Evolutionary conservation across 176 grass and related monocot species (phyloP).

Genomic region (Guadua angustifolia): DNA sequence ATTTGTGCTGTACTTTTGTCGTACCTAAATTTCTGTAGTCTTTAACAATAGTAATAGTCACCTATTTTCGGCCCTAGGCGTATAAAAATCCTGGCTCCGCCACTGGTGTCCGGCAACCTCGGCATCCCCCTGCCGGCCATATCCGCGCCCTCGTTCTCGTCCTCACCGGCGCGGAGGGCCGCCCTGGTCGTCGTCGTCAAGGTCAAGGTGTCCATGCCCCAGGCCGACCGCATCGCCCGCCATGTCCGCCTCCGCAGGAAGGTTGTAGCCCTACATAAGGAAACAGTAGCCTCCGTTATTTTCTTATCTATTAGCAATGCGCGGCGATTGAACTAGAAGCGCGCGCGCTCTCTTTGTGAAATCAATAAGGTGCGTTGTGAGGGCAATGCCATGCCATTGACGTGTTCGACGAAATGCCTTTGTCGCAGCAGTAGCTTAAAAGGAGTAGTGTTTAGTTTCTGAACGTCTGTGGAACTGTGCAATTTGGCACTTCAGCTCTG

Average conservation of each 20-base stretch:
- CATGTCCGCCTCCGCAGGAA: constrained; percentile 89
- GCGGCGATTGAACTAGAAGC: background rate
- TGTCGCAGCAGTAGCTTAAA: background rate
- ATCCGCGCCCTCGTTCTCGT: constrained; percentile 21
- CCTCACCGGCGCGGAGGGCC: constrained; percentile 11
- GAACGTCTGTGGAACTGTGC: background rate
- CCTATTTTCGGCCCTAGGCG: too few species aligned
- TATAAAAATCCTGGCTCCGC: too few species aligned
- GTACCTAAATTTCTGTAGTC: too few species aligned
- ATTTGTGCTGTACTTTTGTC: too few species aligned
- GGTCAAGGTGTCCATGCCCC: constrained; percentile 66
- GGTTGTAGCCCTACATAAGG: constrained; percentile 15
- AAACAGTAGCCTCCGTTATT: background rate
- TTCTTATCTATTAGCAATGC: background rate
- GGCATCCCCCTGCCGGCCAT: background rate
- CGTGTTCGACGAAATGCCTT: constrained; percentile 46
- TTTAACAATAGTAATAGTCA: too few species aligned
- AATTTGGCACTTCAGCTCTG: background rate
- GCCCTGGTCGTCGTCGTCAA: constrained; percentile 54
- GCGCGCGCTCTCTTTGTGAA: background rate
- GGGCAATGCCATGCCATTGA: constrained; percentile 13
- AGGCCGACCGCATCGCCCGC: constrained; percentile 70
- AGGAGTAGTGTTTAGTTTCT: background rate
- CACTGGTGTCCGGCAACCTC: constrained; percentile 12
- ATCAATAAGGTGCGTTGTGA: background rate